These are phyloP conservation scores for Ceratobasidium theobromae DNA, from an alignment of 1,284 basidiomycete genomes.

Conservation along the genomic window DNA sequence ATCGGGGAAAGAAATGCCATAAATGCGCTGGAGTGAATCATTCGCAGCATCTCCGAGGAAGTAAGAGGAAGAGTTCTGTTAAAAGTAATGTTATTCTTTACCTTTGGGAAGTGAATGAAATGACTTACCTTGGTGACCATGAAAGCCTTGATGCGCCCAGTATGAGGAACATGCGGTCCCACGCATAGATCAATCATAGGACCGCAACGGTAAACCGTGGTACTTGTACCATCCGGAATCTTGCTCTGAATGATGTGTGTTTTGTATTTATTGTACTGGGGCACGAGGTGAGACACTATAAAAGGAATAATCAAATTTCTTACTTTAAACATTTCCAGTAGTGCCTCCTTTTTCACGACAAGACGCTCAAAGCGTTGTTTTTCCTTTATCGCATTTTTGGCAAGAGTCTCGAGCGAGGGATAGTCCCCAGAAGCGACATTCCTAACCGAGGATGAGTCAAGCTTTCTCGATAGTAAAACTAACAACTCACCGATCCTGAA, in stretches of 20 bases:
- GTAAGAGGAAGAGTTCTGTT: slow-evolving; percentile 93
- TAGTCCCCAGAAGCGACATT: slow-evolving; percentile 82
- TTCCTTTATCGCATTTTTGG: slow-evolving; percentile 89
- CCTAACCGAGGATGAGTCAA: slow-evolving; percentile 41
- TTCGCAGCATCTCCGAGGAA: slow-evolving; percentile 95
- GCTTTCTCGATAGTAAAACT: not conserved
- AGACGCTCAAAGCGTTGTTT: slow-evolving; percentile 97
- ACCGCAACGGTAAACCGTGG: slow-evolving; percentile 98
- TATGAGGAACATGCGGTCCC: slow-evolving; percentile 97
- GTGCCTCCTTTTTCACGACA: slow-evolving; percentile 88
- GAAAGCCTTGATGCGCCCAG: slow-evolving; percentile 95
- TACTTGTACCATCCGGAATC: slow-evolving; percentile 94
- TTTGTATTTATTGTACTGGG: slow-evolving; percentile 99
- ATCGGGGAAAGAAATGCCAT: slow-evolving; percentile 99
- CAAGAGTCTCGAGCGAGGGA: slow-evolving; percentile 83
- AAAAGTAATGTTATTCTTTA: not conserved
- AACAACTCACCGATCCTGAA: slow-evolving; percentile 60
- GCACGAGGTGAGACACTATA: too few species aligned
- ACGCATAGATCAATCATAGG: slow-evolving; percentile 98
- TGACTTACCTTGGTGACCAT: slow-evolving; percentile 83
- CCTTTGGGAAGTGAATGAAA: not conserved
- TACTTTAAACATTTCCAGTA: slow-evolving; percentile 96
- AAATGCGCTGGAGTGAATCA: slow-evolving; percentile 95
- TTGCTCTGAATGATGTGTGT: slow-evolving; percentile 94
- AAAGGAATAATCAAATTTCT: slow-evolving; percentile 42